These are phyloP conservation scores for Fusarium palustre DNA, from an alignment of 2,329 filamentous ascomycete genomes.

Conservation along the genomic window DNA sequence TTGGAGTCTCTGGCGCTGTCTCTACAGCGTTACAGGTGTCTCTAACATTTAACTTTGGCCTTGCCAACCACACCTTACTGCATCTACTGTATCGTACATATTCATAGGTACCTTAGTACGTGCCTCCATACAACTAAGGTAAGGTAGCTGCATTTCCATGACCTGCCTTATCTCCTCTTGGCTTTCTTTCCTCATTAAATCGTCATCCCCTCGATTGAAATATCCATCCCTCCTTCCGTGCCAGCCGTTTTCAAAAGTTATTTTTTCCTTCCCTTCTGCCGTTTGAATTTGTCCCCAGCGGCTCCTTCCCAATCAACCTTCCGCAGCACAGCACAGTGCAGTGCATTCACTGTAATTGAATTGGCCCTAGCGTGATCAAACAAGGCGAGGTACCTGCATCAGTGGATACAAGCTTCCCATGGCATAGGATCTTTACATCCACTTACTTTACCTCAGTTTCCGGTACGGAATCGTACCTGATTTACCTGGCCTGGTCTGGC, in stretches of 20 bases:
- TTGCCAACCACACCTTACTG: conserved; percentile 12
- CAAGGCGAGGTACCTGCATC: conserved; percentile 44
- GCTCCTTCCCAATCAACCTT: conserved; percentile 24
- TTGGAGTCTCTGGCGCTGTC: conserved; percentile 11
- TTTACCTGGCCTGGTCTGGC: neutral
- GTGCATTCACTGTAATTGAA: conserved; percentile 6
- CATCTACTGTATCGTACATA: conserved; percentile 8
- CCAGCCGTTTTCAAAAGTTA: conserved; percentile 5
- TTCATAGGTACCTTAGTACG: conserved; percentile 3
- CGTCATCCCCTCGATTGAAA: conserved; percentile 28
- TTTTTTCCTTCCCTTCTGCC: conserved; percentile 6
- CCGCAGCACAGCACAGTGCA: neutral
- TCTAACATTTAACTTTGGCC: conserved; percentile 20
- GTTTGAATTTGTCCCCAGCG: conserved; percentile 33
- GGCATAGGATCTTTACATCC: conserved; percentile 18
- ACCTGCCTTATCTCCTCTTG: conserved; percentile 27
- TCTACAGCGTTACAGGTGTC: conserved; percentile 6
- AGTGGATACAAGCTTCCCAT: conserved; percentile 40
- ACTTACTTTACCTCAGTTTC: conserved; percentile 12
- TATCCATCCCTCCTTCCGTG: neutral
- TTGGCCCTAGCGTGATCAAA: conserved; percentile 45
- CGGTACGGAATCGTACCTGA: conserved; percentile 16
- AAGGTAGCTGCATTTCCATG: conserved; percentile 8
- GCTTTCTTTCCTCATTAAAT: conserved; percentile 34
- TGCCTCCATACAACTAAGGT: conserved; percentile 3